Base-by-base conservation (phyloP, 2,329 filamentous ascomycete species). In the Mycogone perniciosa region DNA sequence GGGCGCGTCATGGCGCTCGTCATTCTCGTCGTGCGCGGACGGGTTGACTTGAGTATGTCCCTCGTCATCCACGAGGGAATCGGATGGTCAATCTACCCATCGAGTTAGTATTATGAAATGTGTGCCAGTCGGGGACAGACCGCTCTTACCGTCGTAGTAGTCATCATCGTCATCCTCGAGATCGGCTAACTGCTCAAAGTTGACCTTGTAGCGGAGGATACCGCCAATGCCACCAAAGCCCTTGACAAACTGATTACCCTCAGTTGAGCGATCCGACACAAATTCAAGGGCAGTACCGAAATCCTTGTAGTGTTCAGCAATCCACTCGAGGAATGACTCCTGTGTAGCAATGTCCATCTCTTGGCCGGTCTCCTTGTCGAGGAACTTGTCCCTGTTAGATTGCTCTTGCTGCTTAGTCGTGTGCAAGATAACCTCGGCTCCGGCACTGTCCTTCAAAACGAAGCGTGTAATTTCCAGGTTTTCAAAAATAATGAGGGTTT, bases 221-320 rank as follows among this genome's bases (percentile, higher is more conserved):
- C 92, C 92, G 60, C 93, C 93, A 63, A 99, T 96, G 67, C 93
- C 93, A 85, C 93, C 93, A 67, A 99, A 99, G 57, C 93, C 93
- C 78, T 96, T 97, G 65, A 99, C 93, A 74, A 99, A 99, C 77
- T 99, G 93, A 75, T 99, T 99, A 68, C 93, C 93, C 75, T 99
- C 93, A 55, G 89, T 95, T 54, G 92, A 97, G 59, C 90, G 86
- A 70, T 99, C 95, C 44, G 93, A 96, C 58, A 99, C 93, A 62
- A 99, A 99, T 71, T 99, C 93, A 40, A 99, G 82, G 31, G 84
- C 86, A 48, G 93, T 91, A 74, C 93, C 93, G 66, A 96, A 99
- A 68, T 97, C 89, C 72, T 93, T 95, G 80, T 97, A 97, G 70
- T 93, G 89, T 71, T 99, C 93, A 7, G 93, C 93, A 57, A 99